Percentiles rank a stretch among this genome's conserved stretches.
Conservation (phyloP, 2,329 filamentous ascomycete genomes). For the Sclerotinia subarctica region DNA sequence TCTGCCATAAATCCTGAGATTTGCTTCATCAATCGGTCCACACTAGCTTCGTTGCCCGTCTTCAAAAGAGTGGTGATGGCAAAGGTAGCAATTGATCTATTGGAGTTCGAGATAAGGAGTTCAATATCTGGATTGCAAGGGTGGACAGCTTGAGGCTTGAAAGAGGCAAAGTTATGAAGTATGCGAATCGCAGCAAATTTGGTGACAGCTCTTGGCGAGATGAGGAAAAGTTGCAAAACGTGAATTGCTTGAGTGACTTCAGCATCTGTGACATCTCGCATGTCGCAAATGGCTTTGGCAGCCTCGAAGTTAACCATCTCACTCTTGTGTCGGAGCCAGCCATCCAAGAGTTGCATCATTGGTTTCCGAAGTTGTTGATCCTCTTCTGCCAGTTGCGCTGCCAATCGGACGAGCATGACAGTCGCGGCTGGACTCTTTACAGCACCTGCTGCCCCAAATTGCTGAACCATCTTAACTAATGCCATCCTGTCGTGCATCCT, state of each 20-base stretch:
- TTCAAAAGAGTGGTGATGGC: constrained; percentile 97
- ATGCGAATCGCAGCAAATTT: constrained; percentile 98
- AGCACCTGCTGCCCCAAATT: constrained; percentile 86
- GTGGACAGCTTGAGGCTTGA: constrained; percentile 90
- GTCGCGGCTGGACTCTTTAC: constrained; percentile 94
- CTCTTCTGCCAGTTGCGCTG: constrained; percentile 91
- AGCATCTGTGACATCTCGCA: constrained; percentile 87
- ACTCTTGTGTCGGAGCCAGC: constrained; percentile 96
- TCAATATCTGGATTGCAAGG: constrained; percentile 97
- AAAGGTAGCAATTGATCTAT: constrained; percentile 96
- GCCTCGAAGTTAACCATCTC: constrained; percentile 99
- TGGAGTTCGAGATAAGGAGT: constrained; percentile 91
- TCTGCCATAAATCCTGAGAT: constrained; percentile 98
- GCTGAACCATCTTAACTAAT: constrained; percentile 99
- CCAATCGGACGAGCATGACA: constrained; percentile 87
- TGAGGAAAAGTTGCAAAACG: constrained; percentile 93
- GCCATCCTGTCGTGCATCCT: constrained; percentile 97
- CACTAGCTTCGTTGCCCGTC: constrained; percentile 95
- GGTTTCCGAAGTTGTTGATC: constrained; percentile 84
- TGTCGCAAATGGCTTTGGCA: constrained; percentile 94
- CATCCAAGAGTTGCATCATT: constrained; percentile 95
- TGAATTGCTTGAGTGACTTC: constrained; percentile 92
- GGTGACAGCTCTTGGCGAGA: constrained; percentile 89
- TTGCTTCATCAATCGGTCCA: constrained; percentile 97
- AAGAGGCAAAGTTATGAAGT: constrained; percentile 91